A percentile compares a stretch with the other conserved stretches of the same genome.
Evolutionary conservation across 1,284 basidiomycete species (phyloP).

Genomic region (Cryptococcus sp.): DNA sequence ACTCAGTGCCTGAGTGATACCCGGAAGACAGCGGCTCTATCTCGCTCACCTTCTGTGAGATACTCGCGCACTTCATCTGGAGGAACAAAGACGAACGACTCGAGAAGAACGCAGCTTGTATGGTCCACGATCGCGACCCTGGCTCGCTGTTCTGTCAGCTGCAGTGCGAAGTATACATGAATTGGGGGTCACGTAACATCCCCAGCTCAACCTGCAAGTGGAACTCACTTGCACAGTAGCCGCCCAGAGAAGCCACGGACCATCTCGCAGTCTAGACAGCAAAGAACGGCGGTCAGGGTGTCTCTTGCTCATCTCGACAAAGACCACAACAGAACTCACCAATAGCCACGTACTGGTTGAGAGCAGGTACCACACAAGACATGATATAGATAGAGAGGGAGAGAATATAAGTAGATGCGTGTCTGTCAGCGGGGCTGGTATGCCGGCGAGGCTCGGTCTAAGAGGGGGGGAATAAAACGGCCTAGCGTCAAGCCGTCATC

Average conservation of each 20-base stretch:
- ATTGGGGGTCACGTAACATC: background rate
- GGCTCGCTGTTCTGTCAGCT: background rate
- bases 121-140: conserved; percentile 54
- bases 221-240: too few species aligned
- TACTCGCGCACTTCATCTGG: conserved; percentile 54
- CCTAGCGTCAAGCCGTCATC: background rate
- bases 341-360: conserved; percentile 35
- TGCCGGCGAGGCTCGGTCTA: too few species aligned
- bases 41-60: background rate
- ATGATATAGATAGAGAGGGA: too few species aligned
- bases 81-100: conserved; percentile 53
- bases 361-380: conserved; percentile 5
- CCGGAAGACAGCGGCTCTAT: too few species aligned
- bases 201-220: too few species aligned
- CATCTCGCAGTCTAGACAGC: conserved; percentile 42
- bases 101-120: conserved; percentile 50
- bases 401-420: too few species aligned
- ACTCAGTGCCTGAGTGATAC: too few species aligned
- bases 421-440: too few species aligned
- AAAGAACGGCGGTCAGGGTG: too few species aligned
- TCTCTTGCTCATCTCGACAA: background rate
- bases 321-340: conserved; percentile 17
- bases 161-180: background rate
- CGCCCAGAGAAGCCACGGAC: conserved; percentile 18
- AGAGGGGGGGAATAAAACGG: too few species aligned